Base-by-base conservation (phyloP, 768 basidiomycete genomes). In the Peribolospora kevripleyi region DNA sequence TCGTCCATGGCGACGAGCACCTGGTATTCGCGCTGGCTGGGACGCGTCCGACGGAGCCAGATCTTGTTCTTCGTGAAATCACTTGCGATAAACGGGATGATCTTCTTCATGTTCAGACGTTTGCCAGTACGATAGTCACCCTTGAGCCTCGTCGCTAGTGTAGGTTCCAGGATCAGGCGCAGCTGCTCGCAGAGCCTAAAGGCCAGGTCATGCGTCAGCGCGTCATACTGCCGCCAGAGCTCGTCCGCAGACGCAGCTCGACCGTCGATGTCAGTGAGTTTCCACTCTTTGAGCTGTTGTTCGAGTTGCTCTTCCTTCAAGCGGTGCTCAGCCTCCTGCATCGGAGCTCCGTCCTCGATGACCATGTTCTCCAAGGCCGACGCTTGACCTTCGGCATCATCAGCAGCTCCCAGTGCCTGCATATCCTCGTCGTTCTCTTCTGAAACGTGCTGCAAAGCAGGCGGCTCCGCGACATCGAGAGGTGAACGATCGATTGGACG, bases 21-120 rank as follows among this genome's bases (percentile, higher is more conserved):
- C 64, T 98, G 91, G 67, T 97, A 97, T 65, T 93, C 90, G 50
- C 93, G 76, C 62, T 84, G 79, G 65, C 84, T 87, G 5, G 93
- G 91, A 51, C 82, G 79, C 3, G 90, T 93, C 25, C 93, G 76
- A 37, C 91, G 81, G 42, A 97, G 72, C 93, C 93, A 98, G 60
- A 97, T 97, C 69, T 90, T 90, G 74, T 98, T 91, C 67, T 97
- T 97, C 52, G 90, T 97, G 72, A 85, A 98, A 69, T 98, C 93
- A 69, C 82, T 85, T 42, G 93, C 91, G 58, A 98, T 90, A 72
- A 91, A 97, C 3, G 84, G 79, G 58, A 98, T 90, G 66, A 97
- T 86, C 69, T 90, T 90, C 67, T 90, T 87, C 91, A 97, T 95
- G 68, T 97, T 97, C 40, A 98, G 75, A 14, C 91, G 76, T 69